These are phyloP conservation scores for Solanum sitiens DNA, from an alignment of 257 asterid species.

Conservation along the genomic window DNA sequence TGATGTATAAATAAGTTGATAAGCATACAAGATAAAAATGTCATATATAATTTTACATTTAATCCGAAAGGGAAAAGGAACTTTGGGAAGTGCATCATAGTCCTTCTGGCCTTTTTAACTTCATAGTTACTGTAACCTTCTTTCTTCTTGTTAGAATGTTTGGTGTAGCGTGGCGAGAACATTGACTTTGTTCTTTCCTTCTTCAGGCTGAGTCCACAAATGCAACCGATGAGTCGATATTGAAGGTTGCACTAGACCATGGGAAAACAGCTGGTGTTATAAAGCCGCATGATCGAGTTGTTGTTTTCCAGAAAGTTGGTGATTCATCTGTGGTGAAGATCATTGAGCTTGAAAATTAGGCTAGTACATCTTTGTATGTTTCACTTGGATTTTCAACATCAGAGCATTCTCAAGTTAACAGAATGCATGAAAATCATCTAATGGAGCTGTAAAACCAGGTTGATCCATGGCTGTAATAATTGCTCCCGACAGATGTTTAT, in stretches of 20 bases:
- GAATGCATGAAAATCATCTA: not conserved
- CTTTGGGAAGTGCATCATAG: not conserved
- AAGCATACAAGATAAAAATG: not conserved
- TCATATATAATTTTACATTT: not conserved
- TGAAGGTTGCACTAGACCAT: conserved; percentile 88
- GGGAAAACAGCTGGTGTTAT: conserved; percentile 79
- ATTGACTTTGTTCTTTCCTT: not conserved
- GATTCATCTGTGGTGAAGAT: conserved; percentile 93
- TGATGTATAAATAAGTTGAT: not conserved
- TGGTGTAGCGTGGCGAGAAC: not conserved
- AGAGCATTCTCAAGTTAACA: not conserved
- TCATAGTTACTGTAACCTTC: not conserved
- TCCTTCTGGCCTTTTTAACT: not conserved
- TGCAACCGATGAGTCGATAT: conserved; percentile 67
- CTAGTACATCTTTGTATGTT: not conserved
- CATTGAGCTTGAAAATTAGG: conserved; percentile 79
- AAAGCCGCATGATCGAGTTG: conserved; percentile 81
- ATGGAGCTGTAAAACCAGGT: not conserved
- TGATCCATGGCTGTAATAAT: not conserved
- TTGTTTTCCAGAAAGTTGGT: conserved; percentile 92
- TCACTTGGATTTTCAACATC: not conserved
- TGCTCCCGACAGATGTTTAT: not conserved
- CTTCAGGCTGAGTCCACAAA: conserved; percentile 70
- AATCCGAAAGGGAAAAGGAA: not conserved
- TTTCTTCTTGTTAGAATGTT: not conserved